A percentile compares a stretch with the other conserved stretches of the same genome.
Conservation (phyloP, 2,329 filamentous ascomycete genomes). For the Ascochyta lentis region DNA sequence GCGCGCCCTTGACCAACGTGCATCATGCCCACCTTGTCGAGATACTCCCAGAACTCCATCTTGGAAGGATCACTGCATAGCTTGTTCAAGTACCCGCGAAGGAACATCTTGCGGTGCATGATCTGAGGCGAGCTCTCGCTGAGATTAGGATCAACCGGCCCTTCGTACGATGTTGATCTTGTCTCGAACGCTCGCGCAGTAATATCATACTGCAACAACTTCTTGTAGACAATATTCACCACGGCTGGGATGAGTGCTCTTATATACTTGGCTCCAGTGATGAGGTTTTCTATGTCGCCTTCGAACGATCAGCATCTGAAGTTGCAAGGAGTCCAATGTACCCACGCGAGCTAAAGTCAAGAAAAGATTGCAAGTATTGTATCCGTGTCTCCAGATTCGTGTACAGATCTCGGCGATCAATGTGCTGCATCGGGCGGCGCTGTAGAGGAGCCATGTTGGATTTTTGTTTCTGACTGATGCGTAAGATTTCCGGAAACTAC, state of each 20-base stretch:
- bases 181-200: slow-evolving; percentile 78
- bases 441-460: slow-evolving; percentile 34
- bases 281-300: slow-evolving; percentile 74
- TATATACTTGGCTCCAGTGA: slow-evolving; percentile 75
- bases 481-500: not conserved
- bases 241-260: slow-evolving; percentile 82
- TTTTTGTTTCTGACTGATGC: not conserved
- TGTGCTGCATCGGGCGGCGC: slow-evolving; percentile 59
- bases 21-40: slow-evolving; percentile 87
- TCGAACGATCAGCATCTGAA: not conserved
- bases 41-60: slow-evolving; percentile 82
- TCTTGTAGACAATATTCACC: slow-evolving; percentile 84
- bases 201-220: slow-evolving; percentile 80
- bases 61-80: slow-evolving; percentile 76
- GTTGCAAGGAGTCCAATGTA: slow-evolving; percentile 6
- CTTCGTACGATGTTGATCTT: slow-evolving; percentile 67
- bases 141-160: slow-evolving; percentile 68
- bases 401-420: slow-evolving; percentile 74
- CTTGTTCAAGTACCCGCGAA: slow-evolving; percentile 75
- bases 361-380: slow-evolving; percentile 75
- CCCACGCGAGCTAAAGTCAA: slow-evolving; percentile 76
- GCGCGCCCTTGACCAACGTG: slow-evolving; percentile 76
- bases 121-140: slow-evolving; percentile 77
- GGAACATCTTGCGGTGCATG: slow-evolving; percentile 77
- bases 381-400: slow-evolving; percentile 73